Evolutionary conservation across 768 basidiomycete species (phyloP).

Genomic region (Termitomyces sp.): DNA sequence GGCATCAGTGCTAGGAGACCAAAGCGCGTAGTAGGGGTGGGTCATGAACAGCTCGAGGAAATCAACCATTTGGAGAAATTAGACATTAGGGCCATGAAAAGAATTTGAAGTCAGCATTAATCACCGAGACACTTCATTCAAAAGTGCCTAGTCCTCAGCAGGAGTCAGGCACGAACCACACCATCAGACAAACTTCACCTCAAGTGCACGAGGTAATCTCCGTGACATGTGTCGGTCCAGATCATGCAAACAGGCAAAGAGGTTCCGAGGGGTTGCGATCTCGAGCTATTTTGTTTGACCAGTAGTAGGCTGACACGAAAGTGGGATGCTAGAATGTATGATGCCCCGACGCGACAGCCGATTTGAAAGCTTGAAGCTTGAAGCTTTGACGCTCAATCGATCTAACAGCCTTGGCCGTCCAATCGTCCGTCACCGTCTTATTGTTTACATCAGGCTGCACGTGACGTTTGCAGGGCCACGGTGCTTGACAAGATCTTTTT

Average conservation of each 20-base stretch:
- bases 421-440: too few relatives aligned
- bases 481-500: too few relatives aligned
- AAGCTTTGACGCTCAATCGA: not conserved
- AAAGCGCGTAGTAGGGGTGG: not conserved
- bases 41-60: not conserved
- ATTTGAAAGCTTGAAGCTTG: not conserved
- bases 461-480: too few relatives aligned
- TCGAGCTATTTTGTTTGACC: not conserved
- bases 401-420: too few relatives aligned
- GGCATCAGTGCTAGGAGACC: not conserved
- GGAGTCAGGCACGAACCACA: not conserved
- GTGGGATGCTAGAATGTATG: not conserved
- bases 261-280: not conserved
- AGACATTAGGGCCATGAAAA: not conserved
- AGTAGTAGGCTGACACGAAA: not conserved
- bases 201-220: not conserved
- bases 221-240: not conserved
- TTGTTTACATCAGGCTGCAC: too few relatives aligned
- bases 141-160: not conserved
- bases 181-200: not conserved
- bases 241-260: not conserved
- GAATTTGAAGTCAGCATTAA: not conserved
- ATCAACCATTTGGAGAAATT: not conserved
- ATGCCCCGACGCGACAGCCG: not conserved
- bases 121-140: not conserved